Evolutionary conservation across 257 asterid genomes (phyloP).

Genomic region (Solanum chmielewskii): DNA sequence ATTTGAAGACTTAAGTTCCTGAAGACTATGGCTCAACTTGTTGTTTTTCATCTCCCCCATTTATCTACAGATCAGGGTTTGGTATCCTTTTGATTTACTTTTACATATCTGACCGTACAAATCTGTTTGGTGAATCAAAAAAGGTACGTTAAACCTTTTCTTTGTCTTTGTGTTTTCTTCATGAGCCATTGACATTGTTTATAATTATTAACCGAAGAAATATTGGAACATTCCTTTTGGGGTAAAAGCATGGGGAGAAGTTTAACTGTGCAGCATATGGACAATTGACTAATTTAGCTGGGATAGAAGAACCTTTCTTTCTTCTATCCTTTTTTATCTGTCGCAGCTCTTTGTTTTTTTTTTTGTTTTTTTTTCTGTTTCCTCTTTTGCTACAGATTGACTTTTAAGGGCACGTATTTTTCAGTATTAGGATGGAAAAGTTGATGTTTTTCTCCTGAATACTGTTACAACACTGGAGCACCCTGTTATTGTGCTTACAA

Average conservation of each 20-base stretch:
- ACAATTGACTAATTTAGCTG: not conserved
- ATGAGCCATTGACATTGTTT: not conserved
- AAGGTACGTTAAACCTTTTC: constrained; percentile 35
- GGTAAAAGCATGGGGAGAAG: not conserved
- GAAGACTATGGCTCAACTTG: not conserved
- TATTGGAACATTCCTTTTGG: not conserved
- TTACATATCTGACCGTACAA: constrained; percentile 80
- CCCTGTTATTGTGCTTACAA: not conserved
- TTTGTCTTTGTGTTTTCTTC: not conserved
- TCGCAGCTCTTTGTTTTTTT: not conserved
- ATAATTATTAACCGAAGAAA: not conserved
- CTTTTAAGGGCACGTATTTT: not conserved
- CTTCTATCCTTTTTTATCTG: not conserved
- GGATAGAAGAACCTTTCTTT: not conserved
- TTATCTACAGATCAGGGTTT: constrained; percentile 61
- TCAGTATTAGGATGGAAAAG: not conserved
- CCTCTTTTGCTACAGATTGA: not conserved
- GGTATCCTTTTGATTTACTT: constrained; percentile 71
- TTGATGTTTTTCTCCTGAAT: not conserved
- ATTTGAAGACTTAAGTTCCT: not conserved
- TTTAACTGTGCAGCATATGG: not conserved
- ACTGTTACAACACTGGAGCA: not conserved
- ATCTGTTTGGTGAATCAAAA: constrained; percentile 70
- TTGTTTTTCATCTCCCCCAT: not conserved
- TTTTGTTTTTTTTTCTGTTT: not conserved